phyloP scores from a whole-genome alignment of 148 eudicot species.

The Fagopyrum homotropicum region DNA sequence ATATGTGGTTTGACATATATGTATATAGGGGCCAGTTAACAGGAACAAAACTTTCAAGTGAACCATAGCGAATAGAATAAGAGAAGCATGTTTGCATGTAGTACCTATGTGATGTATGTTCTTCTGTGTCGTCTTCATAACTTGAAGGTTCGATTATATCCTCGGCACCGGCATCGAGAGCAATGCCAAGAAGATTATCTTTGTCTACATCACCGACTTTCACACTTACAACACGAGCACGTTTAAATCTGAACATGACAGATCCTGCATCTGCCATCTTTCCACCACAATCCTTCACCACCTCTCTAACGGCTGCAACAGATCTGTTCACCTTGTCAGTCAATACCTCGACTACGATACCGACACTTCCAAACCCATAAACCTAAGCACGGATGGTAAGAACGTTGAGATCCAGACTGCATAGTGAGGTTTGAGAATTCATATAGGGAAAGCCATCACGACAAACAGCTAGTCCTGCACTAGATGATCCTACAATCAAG shows the following conservation, averaged over 20 bases:
- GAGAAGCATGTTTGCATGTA: too few relatives aligned
- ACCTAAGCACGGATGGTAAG: conserved; percentile 37
- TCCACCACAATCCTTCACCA: conserved; percentile 81
- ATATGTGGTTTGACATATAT: too few relatives aligned
- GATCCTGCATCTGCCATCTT: conserved; percentile 98
- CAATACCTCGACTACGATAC: conserved; percentile 73
- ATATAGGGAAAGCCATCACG: background rate
- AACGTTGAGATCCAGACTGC: background rate
- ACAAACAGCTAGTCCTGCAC: conserved; percentile 1
- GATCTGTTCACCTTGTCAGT: conserved; percentile 87
- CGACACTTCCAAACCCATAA: conserved; percentile 93
- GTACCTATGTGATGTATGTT: conserved; percentile 68
- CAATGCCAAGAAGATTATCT: conserved; percentile 70
- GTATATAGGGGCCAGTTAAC: too few relatives aligned
- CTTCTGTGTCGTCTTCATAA: conserved; percentile 60
- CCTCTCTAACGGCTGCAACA: conserved; percentile 63
- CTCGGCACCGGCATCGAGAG: conserved; percentile 95
- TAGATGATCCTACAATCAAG: background rate
- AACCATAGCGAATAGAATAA: too few relatives aligned
- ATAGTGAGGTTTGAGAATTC: background rate
- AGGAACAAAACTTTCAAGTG: background rate
- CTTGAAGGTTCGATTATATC: conserved; percentile 77
- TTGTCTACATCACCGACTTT: conserved; percentile 63
- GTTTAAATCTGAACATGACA: conserved; percentile 80
- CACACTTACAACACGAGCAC: conserved; percentile 69